These are phyloP conservation scores for Isabelozyma rhagii DNA, from an alignment of 805 yeast species.

Conservation along the genomic window DNA sequence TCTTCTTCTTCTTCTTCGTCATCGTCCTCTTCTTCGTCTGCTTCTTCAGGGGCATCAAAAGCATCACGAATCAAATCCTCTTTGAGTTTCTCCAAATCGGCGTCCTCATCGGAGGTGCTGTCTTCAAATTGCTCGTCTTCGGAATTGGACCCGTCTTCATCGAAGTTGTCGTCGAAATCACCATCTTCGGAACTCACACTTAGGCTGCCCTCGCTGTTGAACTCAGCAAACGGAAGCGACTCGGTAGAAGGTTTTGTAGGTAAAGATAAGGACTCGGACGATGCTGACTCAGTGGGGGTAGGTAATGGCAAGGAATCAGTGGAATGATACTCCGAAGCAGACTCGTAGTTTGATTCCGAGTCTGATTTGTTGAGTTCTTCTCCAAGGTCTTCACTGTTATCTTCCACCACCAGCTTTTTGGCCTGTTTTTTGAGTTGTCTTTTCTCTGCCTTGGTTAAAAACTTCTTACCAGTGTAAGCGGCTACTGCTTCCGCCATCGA, in stretches of 20 bases:
- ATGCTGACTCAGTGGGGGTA: not conserved
- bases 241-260: constrained; percentile 11
- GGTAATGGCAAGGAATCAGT: constrained; percentile 2
- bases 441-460: constrained; percentile 46
- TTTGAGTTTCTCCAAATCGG: constrained; percentile 12
- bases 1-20: constrained; percentile 13
- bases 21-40: constrained; percentile 21
- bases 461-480: constrained; percentile 53
- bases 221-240: constrained; percentile 9
- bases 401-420: constrained; percentile 16
- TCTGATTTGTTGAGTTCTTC: constrained; percentile 15
- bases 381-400: constrained; percentile 17
- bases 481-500: constrained; percentile 61
- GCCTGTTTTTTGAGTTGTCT: constrained; percentile 22
- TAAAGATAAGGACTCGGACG: constrained; percentile 4
- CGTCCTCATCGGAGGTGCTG: constrained; percentile 13
- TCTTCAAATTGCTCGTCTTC: constrained; percentile 26
- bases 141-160: constrained; percentile 12
- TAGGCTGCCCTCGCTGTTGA: constrained; percentile 5
- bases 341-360: constrained; percentile 24
- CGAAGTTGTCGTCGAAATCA: constrained; percentile 4
- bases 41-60: constrained; percentile 9
- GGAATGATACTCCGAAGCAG: constrained; percentile 28
- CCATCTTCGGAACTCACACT: constrained; percentile 4
- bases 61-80: constrained; percentile 17